These are phyloP conservation scores for Euphorbia corollata DNA, from an alignment of 441 rosid genomes.

Conservation along the genomic window DNA sequence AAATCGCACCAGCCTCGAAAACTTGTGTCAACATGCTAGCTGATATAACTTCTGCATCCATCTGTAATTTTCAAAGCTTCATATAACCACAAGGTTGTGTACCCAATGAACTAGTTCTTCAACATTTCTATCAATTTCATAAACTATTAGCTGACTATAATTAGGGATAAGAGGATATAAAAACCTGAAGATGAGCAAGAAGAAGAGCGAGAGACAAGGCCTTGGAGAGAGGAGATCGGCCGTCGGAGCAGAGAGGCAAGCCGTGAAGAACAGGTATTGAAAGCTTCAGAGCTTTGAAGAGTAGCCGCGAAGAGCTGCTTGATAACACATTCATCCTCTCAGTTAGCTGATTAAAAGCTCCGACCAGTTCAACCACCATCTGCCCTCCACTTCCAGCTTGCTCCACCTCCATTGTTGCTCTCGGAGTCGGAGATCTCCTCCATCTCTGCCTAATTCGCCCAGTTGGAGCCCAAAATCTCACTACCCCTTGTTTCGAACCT, in stretches of 20 bases:
- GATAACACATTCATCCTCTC: conserved; percentile 81
- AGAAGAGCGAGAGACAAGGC: conserved; percentile 74
- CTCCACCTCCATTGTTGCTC: conserved; percentile 27
- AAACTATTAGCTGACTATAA: neutral
- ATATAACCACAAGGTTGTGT: neutral
- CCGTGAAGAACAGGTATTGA: conserved; percentile 69
- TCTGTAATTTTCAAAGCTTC: conserved; percentile 30
- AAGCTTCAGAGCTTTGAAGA: conserved; percentile 77
- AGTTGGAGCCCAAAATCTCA: neutral
- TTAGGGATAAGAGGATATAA: neutral
- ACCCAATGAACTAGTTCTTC: no score
- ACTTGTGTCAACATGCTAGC: conserved; percentile 68
- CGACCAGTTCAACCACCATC: conserved; percentile 98
- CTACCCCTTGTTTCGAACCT: neutral
- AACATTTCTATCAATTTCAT: no score
- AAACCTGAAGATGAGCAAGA: conserved; percentile 88
- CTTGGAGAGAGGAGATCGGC: conserved; percentile 70
- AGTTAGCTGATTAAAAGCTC: conserved; percentile 80
- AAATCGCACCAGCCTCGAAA: conserved; percentile 56
- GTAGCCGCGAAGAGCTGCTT: conserved; percentile 63
- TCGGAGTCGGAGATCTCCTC: neutral
- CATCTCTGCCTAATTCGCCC: conserved; percentile 10
- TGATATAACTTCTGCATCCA: conserved; percentile 97
- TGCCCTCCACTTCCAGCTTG: conserved; percentile 82
- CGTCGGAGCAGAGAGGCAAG: conserved; percentile 56